Evolutionary conservation across 2,329 filamentous ascomycete genomes (phyloP).

Genomic region (Sporothrix brunneoviolacea): DNA sequence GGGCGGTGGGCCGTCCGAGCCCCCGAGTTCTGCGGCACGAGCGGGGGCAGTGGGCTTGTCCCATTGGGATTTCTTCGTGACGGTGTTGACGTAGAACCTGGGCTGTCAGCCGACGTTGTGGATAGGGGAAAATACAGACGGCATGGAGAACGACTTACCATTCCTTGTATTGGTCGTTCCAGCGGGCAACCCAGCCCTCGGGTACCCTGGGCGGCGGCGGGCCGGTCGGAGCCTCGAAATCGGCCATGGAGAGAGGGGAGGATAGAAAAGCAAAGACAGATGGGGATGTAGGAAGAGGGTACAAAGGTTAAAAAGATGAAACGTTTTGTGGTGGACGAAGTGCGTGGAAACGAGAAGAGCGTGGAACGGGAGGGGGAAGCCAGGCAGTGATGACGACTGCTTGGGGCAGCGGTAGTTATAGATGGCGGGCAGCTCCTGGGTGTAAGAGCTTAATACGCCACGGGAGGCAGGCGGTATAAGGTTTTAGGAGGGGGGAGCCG

Average conservation of each 20-base stretch:
- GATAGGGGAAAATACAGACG: not conserved
- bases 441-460: too few species aligned
- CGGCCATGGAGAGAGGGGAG: slow-evolving; percentile 33
- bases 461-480: too few species aligned
- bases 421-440: too few species aligned
- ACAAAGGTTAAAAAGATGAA: too few species aligned
- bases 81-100: slow-evolving; percentile 86
- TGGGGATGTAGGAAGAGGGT: not conserved
- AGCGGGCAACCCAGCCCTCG: slow-evolving; percentile 78
- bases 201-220: slow-evolving; percentile 57
- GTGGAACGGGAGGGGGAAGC: too few species aligned
- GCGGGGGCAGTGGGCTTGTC: slow-evolving; percentile 69
- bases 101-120: not conserved
- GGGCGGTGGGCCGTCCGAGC: slow-evolving; percentile 58
- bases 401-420: too few species aligned
- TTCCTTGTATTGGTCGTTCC: slow-evolving; percentile 83
- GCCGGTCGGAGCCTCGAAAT: slow-evolving; percentile 47
- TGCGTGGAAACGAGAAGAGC: too few species aligned
- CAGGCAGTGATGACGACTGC: too few species aligned
- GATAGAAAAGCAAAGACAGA: not conserved
- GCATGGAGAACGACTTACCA: slow-evolving; percentile 38
- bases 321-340: too few species aligned
- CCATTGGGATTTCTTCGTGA: slow-evolving; percentile 88
- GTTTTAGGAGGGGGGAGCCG: too few species aligned
- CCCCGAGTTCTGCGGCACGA: slow-evolving; percentile 32